Conservation (phyloP, 345 rosid species). For the Hypericum androsaemum region DNA sequence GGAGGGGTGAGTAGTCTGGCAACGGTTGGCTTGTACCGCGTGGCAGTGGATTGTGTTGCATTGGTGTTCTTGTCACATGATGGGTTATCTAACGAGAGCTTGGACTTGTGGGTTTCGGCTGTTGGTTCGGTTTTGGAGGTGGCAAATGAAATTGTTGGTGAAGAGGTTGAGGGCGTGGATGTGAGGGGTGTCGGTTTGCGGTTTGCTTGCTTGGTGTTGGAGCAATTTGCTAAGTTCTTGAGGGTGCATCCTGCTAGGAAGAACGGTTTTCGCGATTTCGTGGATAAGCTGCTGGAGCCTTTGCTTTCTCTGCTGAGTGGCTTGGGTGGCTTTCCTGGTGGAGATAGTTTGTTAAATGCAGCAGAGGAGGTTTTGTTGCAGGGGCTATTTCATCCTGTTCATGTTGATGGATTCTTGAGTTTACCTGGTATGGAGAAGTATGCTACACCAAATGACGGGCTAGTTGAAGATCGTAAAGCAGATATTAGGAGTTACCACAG, state of each 20-base stretch:
- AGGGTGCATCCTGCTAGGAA: slow-evolving; percentile 68
- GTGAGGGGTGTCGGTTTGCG: slow-evolving; percentile 34
- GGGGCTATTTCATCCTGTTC: slow-evolving; percentile 67
- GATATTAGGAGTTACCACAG: slow-evolving; percentile 64
- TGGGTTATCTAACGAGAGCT: slow-evolving; percentile 51
- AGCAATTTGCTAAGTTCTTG: slow-evolving; percentile 70
- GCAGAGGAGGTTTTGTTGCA: slow-evolving; percentile 53
- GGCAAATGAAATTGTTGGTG: slow-evolving; percentile 23
- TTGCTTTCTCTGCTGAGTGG: slow-evolving; percentile 45
- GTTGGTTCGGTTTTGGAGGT: slow-evolving; percentile 43
- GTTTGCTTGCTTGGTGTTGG: slow-evolving; percentile 56
- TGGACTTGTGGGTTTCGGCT: slow-evolving; percentile 63
- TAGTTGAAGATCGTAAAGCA: slow-evolving; percentile 27
- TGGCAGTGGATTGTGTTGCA: slow-evolving; percentile 50
- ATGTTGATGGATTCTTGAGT: slow-evolving; percentile 70
- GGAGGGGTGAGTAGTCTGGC: slow-evolving; percentile 24
- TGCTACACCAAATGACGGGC: slow-evolving; percentile 27
- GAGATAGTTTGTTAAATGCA: slow-evolving; percentile 31
- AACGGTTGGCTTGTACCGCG: slow-evolving; percentile 35
- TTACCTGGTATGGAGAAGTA: slow-evolving; percentile 47
- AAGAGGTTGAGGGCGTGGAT: slow-evolving; percentile 29
- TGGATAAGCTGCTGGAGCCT: slow-evolving; percentile 59
- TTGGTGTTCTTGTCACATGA: slow-evolving; percentile 46
- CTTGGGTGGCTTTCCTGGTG: slow-evolving; percentile 23
- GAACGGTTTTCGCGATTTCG: slow-evolving; percentile 59